Base-by-base conservation (phyloP, 2,329 filamentous ascomycete species). In the Cadophora malorum region DNA sequence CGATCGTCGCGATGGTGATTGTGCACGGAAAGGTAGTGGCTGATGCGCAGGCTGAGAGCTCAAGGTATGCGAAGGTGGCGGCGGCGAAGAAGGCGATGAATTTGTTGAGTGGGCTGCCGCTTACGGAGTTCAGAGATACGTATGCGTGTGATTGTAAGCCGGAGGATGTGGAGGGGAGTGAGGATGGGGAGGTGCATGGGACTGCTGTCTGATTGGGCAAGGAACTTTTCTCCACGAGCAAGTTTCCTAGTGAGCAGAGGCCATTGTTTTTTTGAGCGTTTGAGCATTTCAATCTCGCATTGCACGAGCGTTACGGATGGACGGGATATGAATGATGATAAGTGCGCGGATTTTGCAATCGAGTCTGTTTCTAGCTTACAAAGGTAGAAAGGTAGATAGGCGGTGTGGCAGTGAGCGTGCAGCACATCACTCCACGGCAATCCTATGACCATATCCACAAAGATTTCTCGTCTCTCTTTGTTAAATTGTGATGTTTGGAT, bases 21-120 rank as follows among this genome's bases (percentile, higher is more conserved):
- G 85, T 97, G 16, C 95, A 98, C 76, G 86, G 88, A 14, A 78
- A 84, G 52, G 85, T 94, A 10, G 79, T 92, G n/a, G 86, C 88
- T 1, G 83, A 88, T 70, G 86, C 83, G 0, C 81, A 83, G 45
- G 87, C 87, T 0, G 86, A 83, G 71, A 93, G 89, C 62, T 86
- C 86, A 0, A 84, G 91, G 58, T 91, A 94, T 79, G 93, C 92
- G 0, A 94, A 94, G 79, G 79, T 91, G 4, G 83, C 83, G 14
- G 90, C 87, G 0, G 89, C 90, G 14, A 86, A 88, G 71, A 80
- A 81, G 69, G 89, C 89, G 1, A 71, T 91, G 62, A 78, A 80
- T 3, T 76, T 78, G 66, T 68, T 90, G 41, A 75, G 82, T 60
- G 78, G 73, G 0, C 78, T 88, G 74, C 75, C 74, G 3, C 78